Base-by-base conservation (phyloP, 805 yeast species). In the Jamesozyma spencerorum region DNA sequence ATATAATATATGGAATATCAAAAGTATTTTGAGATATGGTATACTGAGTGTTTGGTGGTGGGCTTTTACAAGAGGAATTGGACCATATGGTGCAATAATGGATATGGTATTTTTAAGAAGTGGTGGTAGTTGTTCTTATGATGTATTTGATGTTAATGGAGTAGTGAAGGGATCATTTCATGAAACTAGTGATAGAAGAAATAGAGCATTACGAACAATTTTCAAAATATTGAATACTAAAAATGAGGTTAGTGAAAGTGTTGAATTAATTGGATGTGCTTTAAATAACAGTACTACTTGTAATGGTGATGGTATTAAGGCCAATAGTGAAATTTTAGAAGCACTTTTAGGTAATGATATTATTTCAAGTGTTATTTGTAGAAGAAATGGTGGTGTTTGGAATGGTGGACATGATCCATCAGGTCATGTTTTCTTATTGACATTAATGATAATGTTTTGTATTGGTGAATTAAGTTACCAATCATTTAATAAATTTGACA, bases 351-450 rank as follows among this genome's bases (percentile, higher is more conserved):
- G 24, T 14, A n/a, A 13, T 7, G 3, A 8, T 12, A 17, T 18
- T 8, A 3, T 20, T 2, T 34, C 36, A 14, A 33, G 39, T 0
- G 57, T 66, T 1, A 49, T 57, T 1, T 74, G 92, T 57, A 61
- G 92, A 57, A 38, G 55, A 45, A 22, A 73, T 53, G 86, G 79
- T 38, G 81, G 97, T 0, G 43, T 52, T 13, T 83, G 90, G 92
- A 45, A 49, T 6, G 86, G 95, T 0, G 98, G 98, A 0, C 95
- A 86, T 56, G 98, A 92, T 64, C 95, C 97, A 4, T 81, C 90
- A 45, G 98, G 98, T 0, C 98, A 92, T 57, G 81, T 85, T 1
- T 92, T 88, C 51, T 58, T 92, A 32, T 64, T 90, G 10, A 58
- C 62, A 5, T 24, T 57, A 28, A 59, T 60, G 64, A 44, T 54